Base-by-base conservation (phyloP, 1,139 yeast genomes). In the Geotrichum carabidarum region DNA sequence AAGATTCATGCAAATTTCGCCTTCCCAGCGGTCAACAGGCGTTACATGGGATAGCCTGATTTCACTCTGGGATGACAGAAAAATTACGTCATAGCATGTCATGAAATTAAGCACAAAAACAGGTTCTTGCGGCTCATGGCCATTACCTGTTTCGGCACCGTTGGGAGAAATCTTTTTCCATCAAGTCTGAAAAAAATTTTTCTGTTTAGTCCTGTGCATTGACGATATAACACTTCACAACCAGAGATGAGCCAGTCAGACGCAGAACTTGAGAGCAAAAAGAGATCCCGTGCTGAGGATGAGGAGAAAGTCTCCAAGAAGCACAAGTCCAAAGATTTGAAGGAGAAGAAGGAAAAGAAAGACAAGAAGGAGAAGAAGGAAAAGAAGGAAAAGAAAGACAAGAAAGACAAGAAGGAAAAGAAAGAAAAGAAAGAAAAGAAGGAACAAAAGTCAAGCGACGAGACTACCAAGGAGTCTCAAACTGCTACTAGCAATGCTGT, bases 381-480 rank as follows among this genome's bases (percentile, higher is more conserved):
- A 5, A 55, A 60, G 57, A 63, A 64, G 57, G 62, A 60, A 15
- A 58, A 62, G 58, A 59, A 60, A 48, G 68, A 69, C 51, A 76
- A 78, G 70, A 75, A 78, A 62, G 71, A 72, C 5, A 73, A 75
- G 71, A 74, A 73, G 63, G 77, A 78, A 15, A 75, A 77, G 72
- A 72, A 74, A 64, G 77, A 75, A 4, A 76, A 79, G 70, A 72
- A 73, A 60, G 76, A 75, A 11, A 62, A 65, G 61, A 60, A 58
- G 54, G 64, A 65, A 8, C 61, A 65, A 59, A 60, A 63, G 56
- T 69, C 71, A 46, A 77, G 77, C 70, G 75, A 75, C 61, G 71
- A 71, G 2, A 72, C 4, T 22, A 5, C 74, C 44, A 37, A 57
- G 41, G 53, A 57, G 3, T 22, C 48, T 22, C 9, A 38, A 2